Evolutionary conservation across 108 stramenopile species (phyloP).

Genomic region (Nitzschia sp.): DNA sequence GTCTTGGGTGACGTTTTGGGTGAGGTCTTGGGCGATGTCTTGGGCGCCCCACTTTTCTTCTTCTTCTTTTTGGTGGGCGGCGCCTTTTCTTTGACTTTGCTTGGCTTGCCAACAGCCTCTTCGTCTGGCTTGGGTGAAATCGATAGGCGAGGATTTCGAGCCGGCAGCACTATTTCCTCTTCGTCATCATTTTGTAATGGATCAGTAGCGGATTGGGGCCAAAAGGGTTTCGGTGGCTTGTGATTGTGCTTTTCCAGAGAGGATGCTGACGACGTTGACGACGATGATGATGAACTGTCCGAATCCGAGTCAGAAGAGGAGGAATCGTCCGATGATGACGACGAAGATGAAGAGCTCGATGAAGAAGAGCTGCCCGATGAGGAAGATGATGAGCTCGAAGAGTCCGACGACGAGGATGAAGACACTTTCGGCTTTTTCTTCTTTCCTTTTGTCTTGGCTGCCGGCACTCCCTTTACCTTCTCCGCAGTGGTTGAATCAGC

Average conservation of each 20-base stretch:
- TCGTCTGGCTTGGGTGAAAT: too few relatives aligned
- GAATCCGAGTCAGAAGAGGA: conserved; percentile 2
- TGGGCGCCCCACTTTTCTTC: too few relatives aligned
- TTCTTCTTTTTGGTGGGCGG: too few relatives aligned
- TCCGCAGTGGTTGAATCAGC: background rate
- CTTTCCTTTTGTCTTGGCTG: background rate
- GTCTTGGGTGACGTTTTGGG: background rate
- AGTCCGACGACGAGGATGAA: background rate
- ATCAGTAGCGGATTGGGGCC: background rate
- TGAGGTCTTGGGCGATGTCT: too few relatives aligned
- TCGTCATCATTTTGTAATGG: background rate
- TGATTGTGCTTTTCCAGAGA: background rate
- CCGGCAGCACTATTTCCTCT: too few relatives aligned
- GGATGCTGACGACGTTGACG: background rate
- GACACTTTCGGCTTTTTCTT: background rate
- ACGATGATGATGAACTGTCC: conserved; percentile 7
- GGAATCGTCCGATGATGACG: background rate
- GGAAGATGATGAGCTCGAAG: background rate
- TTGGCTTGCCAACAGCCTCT: too few relatives aligned
- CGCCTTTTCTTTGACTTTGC: too few relatives aligned
- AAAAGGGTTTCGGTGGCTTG: background rate
- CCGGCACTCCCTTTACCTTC: background rate
- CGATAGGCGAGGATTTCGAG: too few relatives aligned
- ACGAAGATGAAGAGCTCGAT: background rate
- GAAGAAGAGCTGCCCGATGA: conserved; percentile 14